phyloP scores from a whole-genome alignment of 1,284 basidiomycete genomes.

The Irpex sp. region DNA sequence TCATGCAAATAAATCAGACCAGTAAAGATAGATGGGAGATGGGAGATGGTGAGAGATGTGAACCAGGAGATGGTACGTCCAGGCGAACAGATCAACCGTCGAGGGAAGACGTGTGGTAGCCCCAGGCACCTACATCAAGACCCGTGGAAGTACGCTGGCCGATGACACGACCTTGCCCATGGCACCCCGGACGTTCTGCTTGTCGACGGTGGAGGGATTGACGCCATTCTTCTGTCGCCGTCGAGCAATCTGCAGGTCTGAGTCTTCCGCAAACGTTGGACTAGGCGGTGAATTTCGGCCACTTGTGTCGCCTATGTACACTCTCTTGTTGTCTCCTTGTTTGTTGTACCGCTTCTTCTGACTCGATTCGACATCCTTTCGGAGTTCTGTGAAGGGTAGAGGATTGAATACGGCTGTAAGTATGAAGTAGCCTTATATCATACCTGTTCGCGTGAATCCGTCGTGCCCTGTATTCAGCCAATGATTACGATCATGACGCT shows the following conservation, averaged over 20 bases:
- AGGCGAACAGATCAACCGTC: neutral
- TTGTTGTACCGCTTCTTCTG: neutral
- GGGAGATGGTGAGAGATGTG: neutral
- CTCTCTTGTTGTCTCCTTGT: neutral
- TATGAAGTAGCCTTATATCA: slow-evolving; percentile 5
- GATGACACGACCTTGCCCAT: slow-evolving; percentile 46
- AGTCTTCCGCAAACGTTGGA: slow-evolving; percentile 20
- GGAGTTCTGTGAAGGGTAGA: neutral
- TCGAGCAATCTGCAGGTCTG: slow-evolving; percentile 35
- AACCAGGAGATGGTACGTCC: neutral
- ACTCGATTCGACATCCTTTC: slow-evolving; percentile 2
- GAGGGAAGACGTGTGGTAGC: neutral
- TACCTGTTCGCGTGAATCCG: slow-evolving; percentile 54
- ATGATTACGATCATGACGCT: slow-evolving; percentile 37
- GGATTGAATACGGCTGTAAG: neutral
- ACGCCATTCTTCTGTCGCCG: slow-evolving; percentile 37
- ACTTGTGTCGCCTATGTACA: neutral
- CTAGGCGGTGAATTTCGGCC: slow-evolving; percentile 1
- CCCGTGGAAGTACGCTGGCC: slow-evolving; percentile 3
- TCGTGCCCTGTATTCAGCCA: slow-evolving; percentile 63
- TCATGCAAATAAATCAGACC: neutral
- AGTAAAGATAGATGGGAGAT: neutral
- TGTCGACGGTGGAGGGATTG: slow-evolving; percentile 39
- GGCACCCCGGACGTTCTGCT: slow-evolving; percentile 49
- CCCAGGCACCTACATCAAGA: neutral